A percentile compares a stretch with the other conserved stretches of the same genome.
These are phyloP conservation scores for Oryza coarctata DNA, from an alignment of 176 grass and related monocot genomes.

Conservation along the genomic window DNA sequence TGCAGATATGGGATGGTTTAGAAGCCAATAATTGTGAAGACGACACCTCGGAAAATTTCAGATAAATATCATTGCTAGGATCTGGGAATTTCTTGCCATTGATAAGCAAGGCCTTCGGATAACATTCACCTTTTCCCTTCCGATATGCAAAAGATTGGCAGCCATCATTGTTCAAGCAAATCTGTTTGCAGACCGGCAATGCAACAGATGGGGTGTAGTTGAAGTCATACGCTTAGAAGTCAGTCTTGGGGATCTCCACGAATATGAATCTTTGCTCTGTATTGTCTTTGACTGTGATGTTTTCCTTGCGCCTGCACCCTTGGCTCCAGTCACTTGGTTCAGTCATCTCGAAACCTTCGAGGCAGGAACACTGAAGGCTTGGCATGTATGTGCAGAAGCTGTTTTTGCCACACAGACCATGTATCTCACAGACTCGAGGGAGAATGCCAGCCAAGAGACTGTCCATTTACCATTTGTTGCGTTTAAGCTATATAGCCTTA, in stretches of 20 bases:
- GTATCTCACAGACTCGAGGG: slow-evolving; percentile 28
- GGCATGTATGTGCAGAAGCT: slow-evolving; percentile 46
- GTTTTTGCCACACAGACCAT: slow-evolving; percentile 55
- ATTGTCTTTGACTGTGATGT: background rate
- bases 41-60: slow-evolving; percentile 11
- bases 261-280: slow-evolving; percentile 12
- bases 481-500: slow-evolving; percentile 52
- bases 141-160: slow-evolving; percentile 53
- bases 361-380: slow-evolving; percentile 29
- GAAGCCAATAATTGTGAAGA: background rate
- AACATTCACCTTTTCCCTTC: slow-evolving; percentile 30
- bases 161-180: slow-evolving; percentile 13
- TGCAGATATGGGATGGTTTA: background rate
- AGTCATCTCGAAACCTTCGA: slow-evolving; percentile 46
- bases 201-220: fast-evolving
- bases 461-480: slow-evolving; percentile 21
- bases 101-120: slow-evolving; percentile 35
- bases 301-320: slow-evolving; percentile 47
- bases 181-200: background rate
- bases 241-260: background rate
- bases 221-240: slow-evolving; percentile 56
- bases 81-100: slow-evolving; percentile 42
- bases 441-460: slow-evolving; percentile 55
- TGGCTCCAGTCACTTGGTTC: slow-evolving; percentile 52
- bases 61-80: slow-evolving; percentile 30